phyloP scores from a whole-genome alignment of 2,329 filamentous ascomycete genomes.

The Pseudogymnoascus sp. region DNA sequence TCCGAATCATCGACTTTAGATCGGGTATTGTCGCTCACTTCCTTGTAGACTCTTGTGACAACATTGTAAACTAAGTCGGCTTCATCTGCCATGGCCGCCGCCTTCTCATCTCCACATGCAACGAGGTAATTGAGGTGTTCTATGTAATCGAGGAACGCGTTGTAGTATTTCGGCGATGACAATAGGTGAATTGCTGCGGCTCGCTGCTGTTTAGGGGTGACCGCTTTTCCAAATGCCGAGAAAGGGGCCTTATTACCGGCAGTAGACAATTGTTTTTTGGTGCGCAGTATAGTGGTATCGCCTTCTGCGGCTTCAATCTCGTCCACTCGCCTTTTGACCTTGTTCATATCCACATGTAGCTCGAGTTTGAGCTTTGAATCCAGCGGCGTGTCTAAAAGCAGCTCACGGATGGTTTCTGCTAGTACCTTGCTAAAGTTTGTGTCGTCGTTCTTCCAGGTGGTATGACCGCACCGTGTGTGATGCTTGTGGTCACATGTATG shows the following conservation, averaged over 20 bases:
- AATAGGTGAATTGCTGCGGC: background rate
- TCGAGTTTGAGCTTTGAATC: background rate
- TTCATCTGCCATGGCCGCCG: background rate
- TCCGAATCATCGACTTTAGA: background rate
- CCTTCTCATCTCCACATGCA: background rate
- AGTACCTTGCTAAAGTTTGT: background rate
- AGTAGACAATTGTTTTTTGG: background rate
- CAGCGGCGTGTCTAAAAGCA: background rate
- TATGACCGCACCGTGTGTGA: background rate
- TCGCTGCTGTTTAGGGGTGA: background rate
- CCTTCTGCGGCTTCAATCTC: background rate
- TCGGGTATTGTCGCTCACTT: background rate
- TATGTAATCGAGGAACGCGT: background rate
- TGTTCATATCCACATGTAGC: conserved; percentile 3
- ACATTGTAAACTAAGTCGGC: background rate
- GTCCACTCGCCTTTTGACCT: background rate
- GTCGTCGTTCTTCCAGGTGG: background rate
- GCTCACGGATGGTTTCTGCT: background rate
- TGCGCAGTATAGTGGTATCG: background rate
- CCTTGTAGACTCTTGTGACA: background rate
- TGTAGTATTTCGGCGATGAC: conserved; percentile 2
- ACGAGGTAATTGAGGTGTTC: conserved; percentile 1
- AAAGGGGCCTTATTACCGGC: background rate
- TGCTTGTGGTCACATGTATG: background rate
- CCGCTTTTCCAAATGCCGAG: background rate